Percentiles rank a stretch among this genome's conserved stretches.
Conservation (phyloP, 306 rosid genomes). For the Delonix regia region DNA sequence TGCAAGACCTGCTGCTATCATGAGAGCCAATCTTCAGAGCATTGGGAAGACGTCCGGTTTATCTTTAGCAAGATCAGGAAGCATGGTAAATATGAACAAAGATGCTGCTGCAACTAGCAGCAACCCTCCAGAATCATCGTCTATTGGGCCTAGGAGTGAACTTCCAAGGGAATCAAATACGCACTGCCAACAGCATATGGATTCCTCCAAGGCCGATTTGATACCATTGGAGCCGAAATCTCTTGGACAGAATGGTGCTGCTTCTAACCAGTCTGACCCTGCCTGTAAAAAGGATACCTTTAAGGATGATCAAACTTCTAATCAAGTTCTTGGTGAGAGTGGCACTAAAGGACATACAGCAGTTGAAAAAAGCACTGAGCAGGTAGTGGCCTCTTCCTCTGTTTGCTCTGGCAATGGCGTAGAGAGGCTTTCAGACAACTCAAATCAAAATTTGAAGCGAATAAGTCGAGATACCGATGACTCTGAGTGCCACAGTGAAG, state of each 20-base stretch:
- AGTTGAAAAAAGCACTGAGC: conserved; percentile 52
- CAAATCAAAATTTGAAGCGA: conserved; percentile 50
- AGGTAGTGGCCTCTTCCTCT: conserved; percentile 63
- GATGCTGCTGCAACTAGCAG: conserved; percentile 40
- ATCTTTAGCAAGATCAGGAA: conserved; percentile 38
- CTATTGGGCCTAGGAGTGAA: conserved; percentile 38
- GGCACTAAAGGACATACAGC: conserved; percentile 41
- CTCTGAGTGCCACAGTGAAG: conserved; percentile 82
- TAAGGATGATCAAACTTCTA: conserved; percentile 44
- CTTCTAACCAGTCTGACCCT: conserved; percentile 43
- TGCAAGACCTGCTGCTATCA: conserved; percentile 68
- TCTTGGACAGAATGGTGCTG: conserved; percentile 42
- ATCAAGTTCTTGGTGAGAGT: conserved; percentile 51
- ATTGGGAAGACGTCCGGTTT: conserved; percentile 36
- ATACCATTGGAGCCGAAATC: conserved; percentile 44
- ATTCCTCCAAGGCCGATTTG: conserved; percentile 45
- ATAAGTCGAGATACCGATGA: conserved; percentile 63
- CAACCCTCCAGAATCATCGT: conserved; percentile 44
- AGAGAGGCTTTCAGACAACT: conserved; percentile 56
- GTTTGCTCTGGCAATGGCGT: conserved; percentile 78
- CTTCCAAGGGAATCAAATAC: conserved; percentile 40
- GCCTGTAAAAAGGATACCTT: conserved; percentile 47
- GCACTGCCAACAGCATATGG: conserved; percentile 39
- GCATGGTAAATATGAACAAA: conserved; percentile 43
- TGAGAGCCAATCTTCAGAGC: conserved; percentile 58